Evolutionary conservation across 106 monocot genomes (phyloP).

Genomic region (Dioscorea alata): DNA sequence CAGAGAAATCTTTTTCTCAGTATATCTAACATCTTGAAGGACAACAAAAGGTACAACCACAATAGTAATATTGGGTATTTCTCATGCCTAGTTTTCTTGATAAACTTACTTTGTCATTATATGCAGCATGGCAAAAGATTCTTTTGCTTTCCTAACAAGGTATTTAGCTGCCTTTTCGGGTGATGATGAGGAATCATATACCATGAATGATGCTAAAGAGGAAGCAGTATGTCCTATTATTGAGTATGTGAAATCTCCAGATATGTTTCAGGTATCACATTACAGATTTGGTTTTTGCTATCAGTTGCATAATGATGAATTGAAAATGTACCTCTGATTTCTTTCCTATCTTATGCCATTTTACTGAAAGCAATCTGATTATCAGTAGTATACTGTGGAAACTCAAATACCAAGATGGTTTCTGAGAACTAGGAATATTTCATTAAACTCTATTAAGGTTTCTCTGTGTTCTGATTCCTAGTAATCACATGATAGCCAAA

Average conservation of each 20-base stretch:
- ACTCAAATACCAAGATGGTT: no score
- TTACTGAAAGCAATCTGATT: no score
- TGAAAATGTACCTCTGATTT: no score
- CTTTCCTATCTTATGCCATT: no score
- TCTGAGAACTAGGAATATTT: no score
- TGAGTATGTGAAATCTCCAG: conserved; percentile 80
- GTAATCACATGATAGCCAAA: no score
- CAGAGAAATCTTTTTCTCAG: conserved; percentile 75
- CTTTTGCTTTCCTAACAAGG: conserved; percentile 64
- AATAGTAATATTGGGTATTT: background rate
- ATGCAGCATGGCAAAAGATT: conserved; percentile 69
- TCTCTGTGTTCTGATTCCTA: no score
- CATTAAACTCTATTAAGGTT: no score
- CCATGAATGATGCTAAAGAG: conserved; percentile 66
- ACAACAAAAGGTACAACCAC: conserved; percentile 61
- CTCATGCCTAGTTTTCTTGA: background rate
- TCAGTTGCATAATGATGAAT: no score
- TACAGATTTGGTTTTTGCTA: no score
- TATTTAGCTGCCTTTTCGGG: conserved; percentile 75
- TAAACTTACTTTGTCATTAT: conserved; percentile 3
- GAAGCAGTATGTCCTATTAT: conserved; percentile 78
- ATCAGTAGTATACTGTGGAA: no score
- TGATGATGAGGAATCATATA: conserved; percentile 44
- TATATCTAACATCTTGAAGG: conserved; percentile 80
- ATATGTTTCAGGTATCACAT: conserved; percentile 66